Evolutionary conservation across 2,329 filamentous ascomycete species (phyloP), one percentile per base, ranked within the genome.

Genomic region (Plectosphaerella sp.): DNA sequence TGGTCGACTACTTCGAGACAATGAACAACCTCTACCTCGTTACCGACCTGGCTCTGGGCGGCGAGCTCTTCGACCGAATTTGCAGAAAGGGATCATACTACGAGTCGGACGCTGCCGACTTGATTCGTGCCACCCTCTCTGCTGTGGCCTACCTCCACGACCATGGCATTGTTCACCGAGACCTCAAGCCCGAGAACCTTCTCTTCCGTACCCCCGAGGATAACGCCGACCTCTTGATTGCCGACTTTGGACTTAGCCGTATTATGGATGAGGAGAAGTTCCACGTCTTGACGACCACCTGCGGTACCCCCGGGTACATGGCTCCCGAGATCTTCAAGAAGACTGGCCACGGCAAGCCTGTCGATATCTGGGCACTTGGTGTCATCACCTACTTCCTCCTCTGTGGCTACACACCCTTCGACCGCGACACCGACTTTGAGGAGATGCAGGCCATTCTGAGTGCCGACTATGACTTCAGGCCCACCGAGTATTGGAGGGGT

Each of bases 191-290:
- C 43, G 94, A 99, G 73, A 97, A 99, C 67, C 78, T 99, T 6
- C 82, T 99, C 22, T 99, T 99, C 76, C 84, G 94, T 61, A 97
- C 94, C 0, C 94, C 94, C 28, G 94, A 99, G 71, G 94, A 99
- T 70, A 97, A 97, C 64, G 91, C 94, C 47, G 94, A 99, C 71
- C 80, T 99, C 28, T 77, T 99, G 53, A 99, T 99, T 67, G 94
- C 94, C 56, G 94, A 99, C 68, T 99, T 99, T 70, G 94, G 94
- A 10, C 77, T 99, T 48, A 94, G 88, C 24, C 84, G 94, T 53
- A 97, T 99, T 72, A 97, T 99, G 93, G 94, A 99, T 66, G 94
- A 97, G 72, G 91, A 97, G 71, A 90, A 96, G 67, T 97, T 97
- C 71, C 94, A 97, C 67, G 93, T 97, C 28, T 76, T 99, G 57